Conservation (phyloP, 1,284 basidiomycete genomes). For the Earliella scabrosa region DNA sequence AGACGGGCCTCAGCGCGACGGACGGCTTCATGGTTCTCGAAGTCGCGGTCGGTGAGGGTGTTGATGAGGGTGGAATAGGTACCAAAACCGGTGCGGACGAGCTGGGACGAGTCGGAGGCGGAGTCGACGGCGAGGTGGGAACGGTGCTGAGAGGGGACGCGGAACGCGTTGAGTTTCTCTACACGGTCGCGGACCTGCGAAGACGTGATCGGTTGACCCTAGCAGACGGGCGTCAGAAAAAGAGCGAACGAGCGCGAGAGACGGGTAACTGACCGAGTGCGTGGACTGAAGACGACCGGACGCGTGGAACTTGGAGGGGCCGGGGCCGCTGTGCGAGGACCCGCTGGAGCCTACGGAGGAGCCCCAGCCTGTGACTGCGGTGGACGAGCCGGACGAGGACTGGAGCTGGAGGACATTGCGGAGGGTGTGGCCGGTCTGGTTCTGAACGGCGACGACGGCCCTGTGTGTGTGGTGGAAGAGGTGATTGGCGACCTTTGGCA, state of each 20-base stretch:
- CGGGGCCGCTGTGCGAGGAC: conserved; percentile 49
- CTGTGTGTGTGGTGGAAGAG: conserved; percentile 75
- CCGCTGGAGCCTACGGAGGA: conserved; percentile 63
- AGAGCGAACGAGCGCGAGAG: conserved; percentile 33
- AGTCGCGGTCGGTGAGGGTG: conserved; percentile 75
- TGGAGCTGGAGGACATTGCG: conserved; percentile 76
- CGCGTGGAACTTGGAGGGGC: conserved; percentile 67
- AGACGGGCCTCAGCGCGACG: conserved; percentile 47
- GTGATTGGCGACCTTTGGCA: conserved; percentile 80
- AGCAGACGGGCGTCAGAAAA: conserved; percentile 17
- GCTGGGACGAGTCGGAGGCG: conserved; percentile 16
- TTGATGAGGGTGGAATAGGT: conserved; percentile 78
- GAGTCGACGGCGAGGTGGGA: conserved; percentile 8
- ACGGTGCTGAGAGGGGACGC: conserved; percentile 15
- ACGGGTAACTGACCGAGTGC: background rate
- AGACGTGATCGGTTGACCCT: conserved; percentile 13
- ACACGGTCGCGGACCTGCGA: conserved; percentile 22
- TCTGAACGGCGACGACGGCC: conserved; percentile 74
- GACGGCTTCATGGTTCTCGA: conserved; percentile 62
- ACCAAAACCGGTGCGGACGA: conserved; percentile 31
- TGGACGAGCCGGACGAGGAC: conserved; percentile 41
- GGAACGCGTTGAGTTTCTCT: conserved; percentile 23
- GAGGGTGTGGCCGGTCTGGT: conserved; percentile 65
- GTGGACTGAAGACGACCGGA: conserved; percentile 71
- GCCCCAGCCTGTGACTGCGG: conserved; percentile 38